These are phyloP conservation scores for Colletotrichum lini DNA, from an alignment of 2,329 filamentous ascomycete species.

Conservation along the genomic window DNA sequence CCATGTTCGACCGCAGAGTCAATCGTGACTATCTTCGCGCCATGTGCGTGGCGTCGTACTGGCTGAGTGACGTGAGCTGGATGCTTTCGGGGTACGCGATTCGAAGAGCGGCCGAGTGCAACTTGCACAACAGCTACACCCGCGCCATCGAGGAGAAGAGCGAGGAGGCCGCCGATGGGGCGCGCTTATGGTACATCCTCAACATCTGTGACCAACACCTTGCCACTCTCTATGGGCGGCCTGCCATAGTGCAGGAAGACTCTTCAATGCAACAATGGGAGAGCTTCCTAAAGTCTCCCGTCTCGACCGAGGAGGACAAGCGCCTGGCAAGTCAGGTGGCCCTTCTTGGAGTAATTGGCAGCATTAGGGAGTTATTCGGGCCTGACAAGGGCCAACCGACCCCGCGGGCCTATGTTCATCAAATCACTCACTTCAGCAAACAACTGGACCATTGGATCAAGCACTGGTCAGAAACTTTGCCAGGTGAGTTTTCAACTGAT, in stretches of 20 bases:
- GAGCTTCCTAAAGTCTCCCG: conserved; percentile 65
- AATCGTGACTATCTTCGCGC: conserved; percentile 69
- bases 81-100: conserved; percentile 71
- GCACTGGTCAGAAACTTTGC: conserved; percentile 52
- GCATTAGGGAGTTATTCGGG: conserved; percentile 68
- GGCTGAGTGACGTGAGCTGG: conserved; percentile 75
- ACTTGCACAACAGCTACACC: conserved; percentile 59
- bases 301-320: conserved; percentile 68
- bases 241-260: conserved; percentile 72
- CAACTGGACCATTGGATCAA: conserved; percentile 56
- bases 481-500: conserved; percentile 45
- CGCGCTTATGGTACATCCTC: conserved; percentile 73
- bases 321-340: conserved; percentile 71
- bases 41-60: conserved; percentile 73
- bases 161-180: conserved; percentile 64
- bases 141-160: conserved; percentile 55
- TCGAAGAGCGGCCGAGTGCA: conserved; percentile 63
- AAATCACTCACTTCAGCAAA: conserved; percentile 53
- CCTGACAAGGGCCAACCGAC: conserved; percentile 67
- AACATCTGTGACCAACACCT: conserved; percentile 75
- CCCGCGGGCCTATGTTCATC: conserved; percentile 64
- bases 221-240: conserved; percentile 72
- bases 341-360: conserved; percentile 70
- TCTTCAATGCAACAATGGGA: conserved; percentile 71
- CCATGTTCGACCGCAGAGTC: conserved; percentile 53